phyloP scores from a whole-genome alignment of 2,329 filamentous ascomycete species.

The Botryotinia globosa region DNA sequence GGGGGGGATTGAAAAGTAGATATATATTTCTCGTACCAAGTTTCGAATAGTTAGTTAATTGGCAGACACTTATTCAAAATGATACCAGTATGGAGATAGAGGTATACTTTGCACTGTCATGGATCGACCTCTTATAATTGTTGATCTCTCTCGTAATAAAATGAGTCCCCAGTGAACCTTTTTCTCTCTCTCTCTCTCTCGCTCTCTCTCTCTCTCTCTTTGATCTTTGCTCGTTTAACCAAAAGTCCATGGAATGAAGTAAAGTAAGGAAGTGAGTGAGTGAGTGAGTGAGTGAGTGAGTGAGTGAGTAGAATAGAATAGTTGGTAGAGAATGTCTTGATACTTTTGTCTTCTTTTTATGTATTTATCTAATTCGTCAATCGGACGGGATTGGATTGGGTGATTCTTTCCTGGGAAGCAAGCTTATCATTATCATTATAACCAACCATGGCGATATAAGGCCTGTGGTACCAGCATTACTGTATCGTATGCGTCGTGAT shows the following conservation, averaged over 20 bases:
- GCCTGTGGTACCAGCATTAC: not conserved
- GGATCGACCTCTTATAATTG: not conserved
- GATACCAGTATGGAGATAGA: not conserved
- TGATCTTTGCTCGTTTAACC: not conserved
- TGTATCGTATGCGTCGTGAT: not conserved
- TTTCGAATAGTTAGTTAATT: not conserved
- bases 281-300: too few relatives aligned
- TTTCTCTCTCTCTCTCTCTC: not conserved
- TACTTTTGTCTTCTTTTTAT: not conserved
- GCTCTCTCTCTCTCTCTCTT: not conserved
- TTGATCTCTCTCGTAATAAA: conserved; percentile 5
- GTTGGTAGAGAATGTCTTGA: not conserved
- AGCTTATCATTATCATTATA: not conserved
- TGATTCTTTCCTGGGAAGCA: not conserved
- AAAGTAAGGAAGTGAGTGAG: not conserved
- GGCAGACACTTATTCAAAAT: not conserved
- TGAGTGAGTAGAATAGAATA: too few relatives aligned
- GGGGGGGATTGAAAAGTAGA: not conserved
- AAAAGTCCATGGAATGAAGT: not conserved
- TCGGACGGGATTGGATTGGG: not conserved
- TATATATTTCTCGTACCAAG: conserved; percentile 9
- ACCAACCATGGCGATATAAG: not conserved
- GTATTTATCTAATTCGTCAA: not conserved
- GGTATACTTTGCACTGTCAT: not conserved
- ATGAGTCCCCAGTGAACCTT: not conserved